Conservation (phyloP, 2,329 filamentous ascomycete genomes). For the Ceratocystis harringtonii region DNA sequence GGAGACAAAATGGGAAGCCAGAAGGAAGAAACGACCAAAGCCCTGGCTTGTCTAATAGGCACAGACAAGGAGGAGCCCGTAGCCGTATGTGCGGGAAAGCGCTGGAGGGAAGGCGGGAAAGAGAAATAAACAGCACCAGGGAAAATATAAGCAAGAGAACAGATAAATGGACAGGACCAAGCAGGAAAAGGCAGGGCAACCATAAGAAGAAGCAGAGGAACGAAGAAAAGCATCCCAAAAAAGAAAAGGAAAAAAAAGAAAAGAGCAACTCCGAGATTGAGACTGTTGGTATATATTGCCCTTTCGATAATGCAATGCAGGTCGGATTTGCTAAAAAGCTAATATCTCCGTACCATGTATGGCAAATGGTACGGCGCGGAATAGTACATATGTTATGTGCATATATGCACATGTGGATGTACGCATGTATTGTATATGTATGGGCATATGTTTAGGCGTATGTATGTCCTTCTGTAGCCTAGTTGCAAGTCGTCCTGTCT, state of each 20-base stretch:
- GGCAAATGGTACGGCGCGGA: neutral
- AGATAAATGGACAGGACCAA: neutral
- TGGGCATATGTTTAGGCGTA: neutral
- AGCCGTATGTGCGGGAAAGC: neutral
- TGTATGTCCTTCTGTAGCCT: neutral
- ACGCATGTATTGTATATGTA: neutral
- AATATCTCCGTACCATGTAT: neutral
- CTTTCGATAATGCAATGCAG: slow-evolving; percentile 3
- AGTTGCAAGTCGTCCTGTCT: neutral
- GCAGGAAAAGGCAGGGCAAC: neutral
- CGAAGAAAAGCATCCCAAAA: slow-evolving; percentile 1
- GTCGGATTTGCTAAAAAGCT: neutral
- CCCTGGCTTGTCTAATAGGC: neutral
- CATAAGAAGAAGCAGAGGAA: neutral
- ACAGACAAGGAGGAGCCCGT: neutral
- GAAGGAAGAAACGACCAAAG: neutral
- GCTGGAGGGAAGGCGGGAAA: neutral
- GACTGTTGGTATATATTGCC: slow-evolving; percentile 1
- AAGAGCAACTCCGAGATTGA: neutral
- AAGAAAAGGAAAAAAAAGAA: neutral
- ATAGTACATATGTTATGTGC: neutral
- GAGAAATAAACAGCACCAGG: slow-evolving; percentile 6
- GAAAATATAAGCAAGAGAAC: neutral
- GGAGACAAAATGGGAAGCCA: no score
- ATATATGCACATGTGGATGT: neutral